These are phyloP conservation scores for Fonsecaea pugnacius DNA, from an alignment of 2,329 filamentous ascomycete species.

Conservation along the genomic window DNA sequence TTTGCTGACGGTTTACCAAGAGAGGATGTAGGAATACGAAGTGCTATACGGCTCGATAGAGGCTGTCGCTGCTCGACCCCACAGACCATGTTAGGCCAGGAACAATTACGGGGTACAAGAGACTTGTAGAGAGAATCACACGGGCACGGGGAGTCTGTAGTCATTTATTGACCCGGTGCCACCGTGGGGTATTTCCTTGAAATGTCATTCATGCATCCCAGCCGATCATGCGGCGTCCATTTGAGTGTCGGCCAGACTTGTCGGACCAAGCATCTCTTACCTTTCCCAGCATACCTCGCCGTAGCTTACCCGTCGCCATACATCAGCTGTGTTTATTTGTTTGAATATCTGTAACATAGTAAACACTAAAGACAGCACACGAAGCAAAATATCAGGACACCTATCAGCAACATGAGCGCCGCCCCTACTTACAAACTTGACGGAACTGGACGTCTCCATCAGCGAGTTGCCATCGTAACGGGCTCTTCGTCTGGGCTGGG, in stretches of 20 bases:
- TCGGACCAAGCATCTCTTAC: background rate
- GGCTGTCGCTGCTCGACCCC: too few species aligned
- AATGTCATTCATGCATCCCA: background rate
- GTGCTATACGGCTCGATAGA: too few species aligned
- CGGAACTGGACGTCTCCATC: constrained; percentile 23
- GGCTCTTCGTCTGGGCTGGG: constrained; percentile 55
- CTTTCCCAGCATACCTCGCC: background rate
- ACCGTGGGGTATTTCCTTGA: background rate
- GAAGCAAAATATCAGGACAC: background rate
- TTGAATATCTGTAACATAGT: background rate
- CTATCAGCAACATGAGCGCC: background rate
- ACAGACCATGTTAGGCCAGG: background rate
- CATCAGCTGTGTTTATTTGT: background rate
- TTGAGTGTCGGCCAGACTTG: background rate
- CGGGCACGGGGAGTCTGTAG: background rate
- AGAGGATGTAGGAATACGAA: too few species aligned
- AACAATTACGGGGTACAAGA: background rate
- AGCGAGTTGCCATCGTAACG: constrained; percentile 50
- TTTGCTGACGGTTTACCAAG: too few species aligned
- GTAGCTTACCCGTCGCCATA: background rate
- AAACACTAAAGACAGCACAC: background rate
- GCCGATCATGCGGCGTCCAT: background rate
- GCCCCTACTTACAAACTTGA: constrained; percentile 11
- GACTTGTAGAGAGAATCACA: too few species aligned
- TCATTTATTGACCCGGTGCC: background rate